These are phyloP conservation scores for Forsythia suspensa DNA, from an alignment of 257 asterid species.

Conservation along the genomic window DNA sequence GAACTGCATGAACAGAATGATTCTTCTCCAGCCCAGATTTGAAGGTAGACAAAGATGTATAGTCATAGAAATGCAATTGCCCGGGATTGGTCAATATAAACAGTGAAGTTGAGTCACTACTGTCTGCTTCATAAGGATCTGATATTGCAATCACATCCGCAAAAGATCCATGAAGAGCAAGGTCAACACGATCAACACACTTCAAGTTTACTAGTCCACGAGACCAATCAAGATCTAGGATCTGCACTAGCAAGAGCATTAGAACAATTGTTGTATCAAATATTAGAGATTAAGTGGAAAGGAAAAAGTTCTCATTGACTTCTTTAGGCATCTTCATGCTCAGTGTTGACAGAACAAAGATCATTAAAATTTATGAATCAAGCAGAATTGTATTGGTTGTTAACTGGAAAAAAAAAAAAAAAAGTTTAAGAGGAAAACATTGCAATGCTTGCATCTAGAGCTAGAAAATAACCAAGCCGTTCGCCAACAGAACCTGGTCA, in stretches of 20 bases:
- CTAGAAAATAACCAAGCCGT: conserved; percentile 11
- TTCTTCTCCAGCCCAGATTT: conserved; percentile 59
- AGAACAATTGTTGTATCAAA: not conserved
- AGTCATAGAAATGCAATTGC: conserved; percentile 70
- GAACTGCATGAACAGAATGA: conserved; percentile 45
- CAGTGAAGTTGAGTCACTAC: conserved; percentile 45
- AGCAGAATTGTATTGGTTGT: not conserved
- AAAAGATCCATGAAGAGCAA: conserved; percentile 82
- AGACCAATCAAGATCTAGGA: conserved; percentile 96
- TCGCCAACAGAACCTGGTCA: not conserved
- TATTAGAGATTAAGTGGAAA: conserved; percentile 6
- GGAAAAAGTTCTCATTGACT: not conserved
- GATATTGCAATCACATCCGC: conserved; percentile 65
- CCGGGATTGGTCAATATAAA: conserved; percentile 89
- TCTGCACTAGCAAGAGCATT: conserved; percentile 51
- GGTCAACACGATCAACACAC: conserved; percentile 83
- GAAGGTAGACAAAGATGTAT: conserved; percentile 58
- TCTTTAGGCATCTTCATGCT: not conserved
- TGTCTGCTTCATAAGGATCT: conserved; percentile 49
- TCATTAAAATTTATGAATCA: not conserved
- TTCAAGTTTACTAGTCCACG: conserved; percentile 76
- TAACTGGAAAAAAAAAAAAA: not conserved
- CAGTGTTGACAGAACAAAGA: not conserved
- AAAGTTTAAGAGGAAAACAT: conserved; percentile 1
- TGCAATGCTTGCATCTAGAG: not conserved